Base-by-base conservation (phyloP, 2,329 filamentous ascomycete species). In the Neonectria faginata region DNA sequence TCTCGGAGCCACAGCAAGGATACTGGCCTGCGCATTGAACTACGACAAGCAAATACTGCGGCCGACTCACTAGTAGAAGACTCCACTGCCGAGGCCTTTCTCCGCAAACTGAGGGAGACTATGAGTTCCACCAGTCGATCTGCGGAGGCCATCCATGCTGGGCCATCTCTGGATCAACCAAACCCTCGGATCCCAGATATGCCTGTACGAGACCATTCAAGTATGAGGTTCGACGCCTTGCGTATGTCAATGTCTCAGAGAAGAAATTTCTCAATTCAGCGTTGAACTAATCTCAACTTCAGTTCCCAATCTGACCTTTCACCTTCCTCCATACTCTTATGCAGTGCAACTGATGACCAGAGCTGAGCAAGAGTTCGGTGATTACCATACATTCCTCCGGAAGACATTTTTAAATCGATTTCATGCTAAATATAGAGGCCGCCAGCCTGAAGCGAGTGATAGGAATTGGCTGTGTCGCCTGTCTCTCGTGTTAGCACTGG, bases 351-450 rank as follows among this genome's bases (percentile, higher is more conserved):
- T 45, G 42, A 10, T 45, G 42, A 16, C 42, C 16, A 45, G 42
- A 22, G 42, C 42, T n/a, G 42, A 45, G 16, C 16, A 45, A 45
- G 42, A 45, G 20, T 45, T 45, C 20, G 42, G 42, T 18, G 42
- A 45, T n/a, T 45, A 45, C 42, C 42, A 45, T 22, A 45, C 42
- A 18, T 45, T 45, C 42, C 42, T 45, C 20, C 42, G 42, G 20
- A 45, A 22, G 20, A n/a, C 42, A 16, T 45, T 45, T 45, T 16
- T 45, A 16, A 45, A 45, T n/a, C 42, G 42, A n/a, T 45, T 45
- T 8, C 42, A 22, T 45, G 16, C 42, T 16, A 45, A 3, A n/a
- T 45, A 45, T 45, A 45, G 20, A n/a, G 42, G 42, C 42, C 16
- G n/a, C 42, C 42, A n/a, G 10, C 9, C 42, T 45, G 42, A 45